These are phyloP conservation scores for Akanthomyces uredinophilus DNA, from an alignment of 2,329 filamentous ascomycete genomes.

Conservation along the genomic window DNA sequence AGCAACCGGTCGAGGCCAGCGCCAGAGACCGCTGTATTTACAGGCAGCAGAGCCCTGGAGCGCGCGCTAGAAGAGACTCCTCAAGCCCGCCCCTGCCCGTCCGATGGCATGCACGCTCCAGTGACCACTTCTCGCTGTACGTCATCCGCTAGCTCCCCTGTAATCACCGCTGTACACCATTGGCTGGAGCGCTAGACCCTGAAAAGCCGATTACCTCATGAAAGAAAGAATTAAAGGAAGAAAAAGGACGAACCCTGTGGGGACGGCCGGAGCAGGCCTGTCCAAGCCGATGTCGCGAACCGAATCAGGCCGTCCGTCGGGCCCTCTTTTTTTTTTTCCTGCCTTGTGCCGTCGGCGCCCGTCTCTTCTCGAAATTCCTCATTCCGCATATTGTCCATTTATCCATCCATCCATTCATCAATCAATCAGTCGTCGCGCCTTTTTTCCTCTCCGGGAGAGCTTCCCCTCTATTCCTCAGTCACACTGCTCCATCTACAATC, in stretches of 20 bases:
- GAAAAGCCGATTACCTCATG: background rate
- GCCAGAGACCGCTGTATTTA: background rate
- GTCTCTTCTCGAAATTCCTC: slow-evolving; percentile 15
- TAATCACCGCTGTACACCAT: too few species aligned
- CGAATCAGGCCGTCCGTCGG: background rate
- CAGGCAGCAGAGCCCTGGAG: background rate
- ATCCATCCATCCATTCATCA: background rate
- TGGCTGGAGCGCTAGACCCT: background rate
- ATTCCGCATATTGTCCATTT: background rate
- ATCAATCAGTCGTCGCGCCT: background rate
- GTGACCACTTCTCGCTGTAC: too few species aligned
- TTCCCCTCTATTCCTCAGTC: too few species aligned
- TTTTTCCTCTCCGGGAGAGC: background rate
- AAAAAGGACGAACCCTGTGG: background rate
- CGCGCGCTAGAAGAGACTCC: too few species aligned
- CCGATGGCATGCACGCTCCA: too few species aligned
- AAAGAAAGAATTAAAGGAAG: background rate
- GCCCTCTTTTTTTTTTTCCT: slow-evolving; percentile 7
- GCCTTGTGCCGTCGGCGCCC: background rate
- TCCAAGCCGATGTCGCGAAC: slow-evolving; percentile 10
- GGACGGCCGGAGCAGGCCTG: slow-evolving; percentile 6
- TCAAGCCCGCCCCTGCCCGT: too few species aligned
- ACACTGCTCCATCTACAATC: background rate
- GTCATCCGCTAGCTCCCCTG: too few species aligned
- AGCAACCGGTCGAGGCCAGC: background rate